phyloP scores from a whole-genome alignment of 2,329 filamentous ascomycete species.

The Clonostachys solani region DNA sequence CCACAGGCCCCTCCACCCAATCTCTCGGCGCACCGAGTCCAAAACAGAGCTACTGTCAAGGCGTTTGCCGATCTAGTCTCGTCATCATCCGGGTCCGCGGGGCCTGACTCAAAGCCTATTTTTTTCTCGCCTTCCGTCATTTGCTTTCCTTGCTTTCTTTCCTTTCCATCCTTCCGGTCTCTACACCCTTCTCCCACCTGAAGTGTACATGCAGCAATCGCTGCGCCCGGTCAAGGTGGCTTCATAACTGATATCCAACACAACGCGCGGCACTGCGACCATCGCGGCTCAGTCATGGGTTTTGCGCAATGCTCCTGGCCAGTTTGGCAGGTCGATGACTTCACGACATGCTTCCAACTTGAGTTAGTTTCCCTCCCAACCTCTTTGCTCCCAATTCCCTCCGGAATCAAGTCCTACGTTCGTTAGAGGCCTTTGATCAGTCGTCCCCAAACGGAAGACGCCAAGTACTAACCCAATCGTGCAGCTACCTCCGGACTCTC shows the following conservation, averaged over 20 bases:
- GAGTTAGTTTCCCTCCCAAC: constrained; percentile 47
- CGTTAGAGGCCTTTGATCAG: too few relatives aligned
- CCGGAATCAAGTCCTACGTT: not conserved
- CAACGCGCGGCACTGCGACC: too few relatives aligned
- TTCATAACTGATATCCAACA: not conserved
- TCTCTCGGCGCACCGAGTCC: too few relatives aligned
- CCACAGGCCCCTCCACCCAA: too few relatives aligned
- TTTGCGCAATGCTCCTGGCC: constrained; percentile 53
- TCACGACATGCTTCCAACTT: constrained; percentile 58
- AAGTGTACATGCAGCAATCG: too few relatives aligned
- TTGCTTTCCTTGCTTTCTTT: constrained; percentile 1
- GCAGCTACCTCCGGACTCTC: constrained; percentile 55
- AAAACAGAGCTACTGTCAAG: too few relatives aligned
- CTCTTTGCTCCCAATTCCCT: not conserved
- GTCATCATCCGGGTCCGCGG: too few relatives aligned
- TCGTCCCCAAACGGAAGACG: too few relatives aligned
- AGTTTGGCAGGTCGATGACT: constrained; percentile 61
- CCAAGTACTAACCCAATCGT: constrained; percentile 2
- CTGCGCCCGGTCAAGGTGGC: too few relatives aligned
- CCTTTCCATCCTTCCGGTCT: not conserved
- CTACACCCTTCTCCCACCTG: not conserved
- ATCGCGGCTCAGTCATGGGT: constrained; percentile 22
- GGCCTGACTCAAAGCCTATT: too few relatives aligned
- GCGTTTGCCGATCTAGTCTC: too few relatives aligned
- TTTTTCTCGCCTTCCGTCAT: not conserved